Percentiles rank a stretch among this genome's conserved stretches.
phyloP scores from a whole-genome alignment of 352 stramenopile species.

The Globisporangium spiculum region DNA sequence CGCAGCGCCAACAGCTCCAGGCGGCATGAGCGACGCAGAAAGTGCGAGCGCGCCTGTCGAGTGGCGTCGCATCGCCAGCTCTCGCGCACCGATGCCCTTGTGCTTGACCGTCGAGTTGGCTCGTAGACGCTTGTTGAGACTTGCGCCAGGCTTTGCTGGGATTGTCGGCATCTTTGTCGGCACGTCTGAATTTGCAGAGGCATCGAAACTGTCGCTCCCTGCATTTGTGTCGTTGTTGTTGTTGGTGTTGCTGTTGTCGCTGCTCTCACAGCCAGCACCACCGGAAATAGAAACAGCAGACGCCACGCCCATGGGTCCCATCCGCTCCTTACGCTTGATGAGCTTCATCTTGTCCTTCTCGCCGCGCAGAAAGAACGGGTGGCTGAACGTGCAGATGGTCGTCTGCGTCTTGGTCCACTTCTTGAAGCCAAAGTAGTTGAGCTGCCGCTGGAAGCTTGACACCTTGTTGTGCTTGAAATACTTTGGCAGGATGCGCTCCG shows the following conservation, averaged over 20 bases:
- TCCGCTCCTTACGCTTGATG: conserved; percentile 69
- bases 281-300: neutral
- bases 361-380: conserved; percentile 56
- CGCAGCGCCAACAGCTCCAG: conserved; percentile 19
- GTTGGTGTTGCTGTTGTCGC: neutral
- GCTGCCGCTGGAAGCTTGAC: conserved; percentile 70
- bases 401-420: conserved; percentile 84
- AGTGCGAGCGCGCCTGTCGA: conserved; percentile 46
- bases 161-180: conserved; percentile 2
- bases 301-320: neutral
- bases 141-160: neutral
- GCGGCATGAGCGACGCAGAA: conserved; percentile 26
- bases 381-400: conserved; percentile 71
- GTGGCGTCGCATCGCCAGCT: conserved; percentile 30
- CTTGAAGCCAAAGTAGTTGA: conserved; percentile 84
- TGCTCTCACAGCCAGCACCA: neutral
- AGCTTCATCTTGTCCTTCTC: conserved; percentile 71
- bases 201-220: neutral
- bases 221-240: neutral
- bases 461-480: conserved; percentile 86
- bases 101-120: conserved; percentile 11
- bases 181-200: neutral
- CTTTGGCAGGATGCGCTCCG: conserved; percentile 50
- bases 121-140: conserved; percentile 5
- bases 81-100: conserved; percentile 9